Evolutionary conservation across 768 basidiomycete genomes (phyloP).

Genomic region (Rhizopogon vesiculosus): DNA sequence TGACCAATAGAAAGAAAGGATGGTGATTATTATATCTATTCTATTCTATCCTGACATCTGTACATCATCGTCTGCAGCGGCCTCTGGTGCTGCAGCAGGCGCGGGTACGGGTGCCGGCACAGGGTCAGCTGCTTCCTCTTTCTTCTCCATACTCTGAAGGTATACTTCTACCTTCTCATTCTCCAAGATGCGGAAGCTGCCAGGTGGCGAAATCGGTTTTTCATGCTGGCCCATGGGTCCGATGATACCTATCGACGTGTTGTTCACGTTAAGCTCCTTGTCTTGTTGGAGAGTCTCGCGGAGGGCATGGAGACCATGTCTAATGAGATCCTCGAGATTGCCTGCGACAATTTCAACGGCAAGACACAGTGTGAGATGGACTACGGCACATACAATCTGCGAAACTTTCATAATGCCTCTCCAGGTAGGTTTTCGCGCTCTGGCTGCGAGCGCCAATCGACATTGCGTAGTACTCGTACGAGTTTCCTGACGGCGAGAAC

Average conservation of each 20-base stretch:
- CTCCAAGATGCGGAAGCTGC: conserved; percentile 84
- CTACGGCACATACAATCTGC: conserved; percentile 60
- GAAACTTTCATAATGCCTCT: conserved; percentile 89
- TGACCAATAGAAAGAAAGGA: conserved; percentile 2
- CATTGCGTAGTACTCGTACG: conserved; percentile 97
- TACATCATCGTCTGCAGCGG: conserved; percentile 65
- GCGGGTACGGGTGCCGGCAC: conserved; percentile 34
- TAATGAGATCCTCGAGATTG: conserved; percentile 81
- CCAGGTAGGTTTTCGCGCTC: conserved; percentile 97
- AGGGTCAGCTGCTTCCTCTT: conserved; percentile 43
- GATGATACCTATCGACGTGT: conserved; percentile 91
- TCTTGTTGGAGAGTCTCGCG: conserved; percentile 98
- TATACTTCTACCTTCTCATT: conserved; percentile 72
- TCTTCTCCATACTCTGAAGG: conserved; percentile 73
- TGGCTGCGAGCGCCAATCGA: conserved; percentile 98
- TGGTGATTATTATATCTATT: conserved; percentile 11
- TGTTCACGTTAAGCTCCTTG: conserved; percentile 88
- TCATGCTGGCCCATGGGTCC: conserved; percentile 67
- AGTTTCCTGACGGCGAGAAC: conserved; percentile 96
- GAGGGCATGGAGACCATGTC: conserved; percentile 91
- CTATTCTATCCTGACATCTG: conserved; percentile 69
- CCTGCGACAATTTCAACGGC: conserved; percentile 36
- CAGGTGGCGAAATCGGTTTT: conserved; percentile 42
- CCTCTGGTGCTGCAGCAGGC: neutral
- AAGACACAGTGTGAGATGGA: neutral